These are phyloP conservation scores for Aethionema arabicum DNA, from an alignment of 345 rosid genomes.

Conservation along the genomic window DNA sequence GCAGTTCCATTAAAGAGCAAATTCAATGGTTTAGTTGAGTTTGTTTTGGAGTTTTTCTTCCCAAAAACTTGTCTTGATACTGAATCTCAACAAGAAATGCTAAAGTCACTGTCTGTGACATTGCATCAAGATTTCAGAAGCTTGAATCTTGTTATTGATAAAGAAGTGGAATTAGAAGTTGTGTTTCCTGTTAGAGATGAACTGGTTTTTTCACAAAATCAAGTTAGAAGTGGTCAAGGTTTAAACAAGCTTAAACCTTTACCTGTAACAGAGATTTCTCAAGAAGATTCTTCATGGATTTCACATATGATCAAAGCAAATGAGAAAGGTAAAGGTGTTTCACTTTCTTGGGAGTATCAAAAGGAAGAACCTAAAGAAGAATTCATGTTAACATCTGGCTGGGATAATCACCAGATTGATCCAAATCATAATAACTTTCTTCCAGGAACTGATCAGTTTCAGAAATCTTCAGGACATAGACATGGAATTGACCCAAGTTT, in stretches of 20 bases:
- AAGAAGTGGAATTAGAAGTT: conserved; percentile 52
- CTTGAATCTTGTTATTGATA: conserved; percentile 53
- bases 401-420: conserved; percentile 48
- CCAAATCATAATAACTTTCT: conserved; percentile 40
- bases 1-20: conserved; percentile 66
- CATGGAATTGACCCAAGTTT: conserved; percentile 36
- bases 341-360: conserved; percentile 59
- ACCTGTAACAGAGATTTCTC: conserved; percentile 44
- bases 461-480: conserved; percentile 39
- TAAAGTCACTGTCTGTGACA: conserved; percentile 48
- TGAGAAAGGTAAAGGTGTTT: conserved; percentile 57
- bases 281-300: conserved; percentile 61
- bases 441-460: conserved; percentile 44
- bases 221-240: conserved; percentile 22
- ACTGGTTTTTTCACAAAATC: conserved; percentile 36
- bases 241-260: conserved; percentile 33
- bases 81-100: conserved; percentile 50
- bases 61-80: conserved; percentile 58
- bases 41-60: conserved; percentile 85
- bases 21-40: conserved; percentile 55
- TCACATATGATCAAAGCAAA: conserved; percentile 64
- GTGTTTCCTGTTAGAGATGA: conserved; percentile 43
- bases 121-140: conserved; percentile 52
- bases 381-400: conserved; percentile 50
- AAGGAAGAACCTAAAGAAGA: conserved; percentile 67